These are phyloP conservation scores for Hordeum pubiflorum DNA, from an alignment of 202 grass and related monocot species.

Conservation along the genomic window DNA sequence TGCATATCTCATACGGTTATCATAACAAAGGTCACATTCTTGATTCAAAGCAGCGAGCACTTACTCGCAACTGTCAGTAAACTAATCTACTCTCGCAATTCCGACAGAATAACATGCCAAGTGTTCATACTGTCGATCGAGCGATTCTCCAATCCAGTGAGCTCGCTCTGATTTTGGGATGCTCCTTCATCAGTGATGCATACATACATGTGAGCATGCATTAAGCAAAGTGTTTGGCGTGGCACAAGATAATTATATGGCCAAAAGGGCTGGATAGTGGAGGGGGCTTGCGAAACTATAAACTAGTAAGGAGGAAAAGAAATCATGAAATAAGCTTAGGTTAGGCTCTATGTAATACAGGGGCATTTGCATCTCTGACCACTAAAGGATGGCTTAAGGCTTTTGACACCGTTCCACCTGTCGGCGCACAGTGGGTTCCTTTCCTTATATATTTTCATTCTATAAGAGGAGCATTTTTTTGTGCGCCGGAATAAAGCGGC, in stretches of 20 bases:
- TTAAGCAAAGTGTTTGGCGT: constrained; percentile 39
- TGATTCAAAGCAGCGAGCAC: constrained; percentile 51
- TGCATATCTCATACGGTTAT: constrained; percentile 38
- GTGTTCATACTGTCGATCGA: constrained; percentile 27
- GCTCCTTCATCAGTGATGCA: constrained; percentile 35
- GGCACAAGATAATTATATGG: constrained; percentile 42
- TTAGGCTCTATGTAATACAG: constrained; percentile 33
- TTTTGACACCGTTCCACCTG: constrained; percentile 43
- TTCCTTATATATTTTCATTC: constrained; percentile 17
- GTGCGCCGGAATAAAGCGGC: constrained; percentile 37
- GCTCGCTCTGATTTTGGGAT: constrained; percentile 26
- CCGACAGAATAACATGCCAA: constrained; percentile 45
- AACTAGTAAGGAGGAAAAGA: background rate
- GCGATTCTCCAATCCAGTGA: constrained; percentile 35
- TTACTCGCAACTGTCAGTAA: constrained; percentile 47
- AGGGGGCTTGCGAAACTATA: constrained; percentile 24
- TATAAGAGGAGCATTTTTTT: constrained; percentile 1
- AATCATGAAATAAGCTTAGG: constrained; percentile 23
- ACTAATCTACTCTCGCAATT: constrained; percentile 20
- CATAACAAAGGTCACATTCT: constrained; percentile 49
- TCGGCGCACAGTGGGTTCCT: constrained; percentile 15
- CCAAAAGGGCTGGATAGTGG: constrained; percentile 46
- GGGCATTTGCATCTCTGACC: constrained; percentile 56
- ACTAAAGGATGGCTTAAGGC: constrained; percentile 44
- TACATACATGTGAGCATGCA: constrained; percentile 32